Evolutionary conservation across 1,284 basidiomycete genomes (phyloP), one percentile per base, ranked within the genome.

Genomic region (Melampsora americana): DNA sequence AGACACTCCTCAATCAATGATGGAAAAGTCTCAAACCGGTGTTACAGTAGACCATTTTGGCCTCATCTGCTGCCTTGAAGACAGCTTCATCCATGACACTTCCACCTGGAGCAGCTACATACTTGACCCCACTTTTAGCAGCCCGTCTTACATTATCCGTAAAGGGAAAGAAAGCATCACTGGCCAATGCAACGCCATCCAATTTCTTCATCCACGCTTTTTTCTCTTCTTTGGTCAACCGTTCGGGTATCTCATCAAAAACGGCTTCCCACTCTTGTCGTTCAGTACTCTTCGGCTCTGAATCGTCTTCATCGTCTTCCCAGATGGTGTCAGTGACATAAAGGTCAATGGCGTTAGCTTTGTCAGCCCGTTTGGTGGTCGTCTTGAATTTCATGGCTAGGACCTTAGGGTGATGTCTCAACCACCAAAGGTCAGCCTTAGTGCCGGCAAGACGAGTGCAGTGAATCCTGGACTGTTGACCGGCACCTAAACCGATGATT

Each of bases 361-460:
- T 98, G 82, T 99, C 95, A 0, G 95, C 93, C 61, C 96, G 90
- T 87, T 98, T 99, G 80, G 93, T 90, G 62, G 94, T 94, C 84
- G 95, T 93, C 84, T 96, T 98, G 88, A 98, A 99, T 1, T 95
- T 92, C 62, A 98, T 88, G 14, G 86, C 86, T 79, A 97, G 89
- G 66, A 95, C 94, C 66, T 92, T 90, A 0, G 94, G 90, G 85
- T 98, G 94, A 85, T 98, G 94, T 48, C 95, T 90, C 77, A 98
- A 87, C 95, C 96, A 99, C 94, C 95, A 99, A 80, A 95, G 89
- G 85, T 99, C 96, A n/a, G 94, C 94, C 85, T 99, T 99, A 78
- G 90, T 89, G 14, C 96, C 95, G 0, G 96, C 96, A 64, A 99
- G 89, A 68, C 96, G 91, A 26, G 95, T 99, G 85, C 96, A 99